A percentile compares a stretch with the other conserved stretches of the same genome.
Conservation (phyloP, 768 basidiomycete genomes). For the Mycena amicta region DNA sequence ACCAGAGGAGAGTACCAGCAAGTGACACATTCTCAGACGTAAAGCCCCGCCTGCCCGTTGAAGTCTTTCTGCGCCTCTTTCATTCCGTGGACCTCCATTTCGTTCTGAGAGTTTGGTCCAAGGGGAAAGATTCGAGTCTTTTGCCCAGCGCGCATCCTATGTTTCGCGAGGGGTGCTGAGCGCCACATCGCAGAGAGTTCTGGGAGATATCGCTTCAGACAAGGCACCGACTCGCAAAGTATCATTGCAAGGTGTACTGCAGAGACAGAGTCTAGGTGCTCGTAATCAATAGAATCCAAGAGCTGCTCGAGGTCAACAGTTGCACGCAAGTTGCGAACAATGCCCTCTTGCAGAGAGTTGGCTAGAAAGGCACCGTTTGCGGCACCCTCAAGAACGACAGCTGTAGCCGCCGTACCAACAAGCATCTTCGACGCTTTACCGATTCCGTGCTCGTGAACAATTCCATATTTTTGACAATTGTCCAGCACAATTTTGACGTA, state of each 20-base stretch:
- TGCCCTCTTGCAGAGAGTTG: not conserved
- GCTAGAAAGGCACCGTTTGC: not conserved
- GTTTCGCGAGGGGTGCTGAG: not conserved
- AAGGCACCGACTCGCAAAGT: not conserved
- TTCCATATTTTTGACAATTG: not conserved
- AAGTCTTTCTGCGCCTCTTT: conserved; percentile 1
- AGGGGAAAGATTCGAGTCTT: not conserved
- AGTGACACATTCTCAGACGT: not conserved
- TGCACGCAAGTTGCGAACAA: not conserved
- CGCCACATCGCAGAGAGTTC: not conserved
- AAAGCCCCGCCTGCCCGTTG: not conserved
- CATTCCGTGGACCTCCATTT: conserved; percentile 7
- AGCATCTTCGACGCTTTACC: not conserved
- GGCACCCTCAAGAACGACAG: not conserved
- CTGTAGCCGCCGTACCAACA: not conserved
- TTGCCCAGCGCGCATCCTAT: not conserved
- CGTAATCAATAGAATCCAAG: not conserved
- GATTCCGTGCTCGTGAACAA: not conserved
- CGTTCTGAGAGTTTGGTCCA: not conserved
- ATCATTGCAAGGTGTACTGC: not conserved
- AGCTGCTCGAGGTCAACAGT: not conserved
- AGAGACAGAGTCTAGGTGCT: not conserved
- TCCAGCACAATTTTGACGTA: not conserved
- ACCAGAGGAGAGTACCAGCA: not conserved
- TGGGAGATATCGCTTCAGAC: not conserved